Evolutionary conservation across 805 yeast species (phyloP), one percentile per base, ranked within the genome.

Genomic region (Helenozyma rhizophorensis): DNA sequence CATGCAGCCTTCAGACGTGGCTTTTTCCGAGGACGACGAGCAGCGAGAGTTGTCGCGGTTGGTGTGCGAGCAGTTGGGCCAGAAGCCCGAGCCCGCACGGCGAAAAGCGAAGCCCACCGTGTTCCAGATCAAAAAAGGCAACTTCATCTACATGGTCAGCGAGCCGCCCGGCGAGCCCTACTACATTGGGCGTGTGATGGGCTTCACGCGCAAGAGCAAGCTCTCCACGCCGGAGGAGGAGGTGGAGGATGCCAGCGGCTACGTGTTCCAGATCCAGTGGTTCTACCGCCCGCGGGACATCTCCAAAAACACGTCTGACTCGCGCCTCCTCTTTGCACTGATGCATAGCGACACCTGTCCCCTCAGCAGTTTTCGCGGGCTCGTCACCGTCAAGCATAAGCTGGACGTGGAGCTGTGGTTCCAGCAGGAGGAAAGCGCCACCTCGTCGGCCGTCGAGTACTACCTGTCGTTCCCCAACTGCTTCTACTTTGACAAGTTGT

Each of bases 161-260:
- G 96, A 87, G 55, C 96, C 96, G 1, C 87, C 96, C 0, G 93
- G 95, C 2, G 96, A 87, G 48, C 97, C 97, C 0, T 93, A 83
- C 63, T 85, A 87, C 49, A 74, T 93, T 27, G 97, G 94, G 1
- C 68, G 90, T 25, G 70, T 90, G 24, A 74, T 85, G 68, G 93
- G 89, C 11, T 86, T 88, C 45, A 58, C 31, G 25, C 23, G 36
- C 13, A 40, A 39, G 22, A 30, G 27, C 25, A 37, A 34, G 22
- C 23, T 25, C 18, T 25, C 16, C 21, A 21, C 26, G 8, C n/a
- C n/a, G n/a, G 45, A 32, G 16, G 21, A 34, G 13, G 33, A 35
- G 23, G 21, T 25, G 19, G 45, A 35, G 14, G 36, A 34, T 23
- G 80, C 83, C 2, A 69, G 68, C 18, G 68, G 69, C 31, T 82